Base-by-base conservation (phyloP, 2,329 filamentous ascomycete genomes). In the Fusarium lyarnte region DNA sequence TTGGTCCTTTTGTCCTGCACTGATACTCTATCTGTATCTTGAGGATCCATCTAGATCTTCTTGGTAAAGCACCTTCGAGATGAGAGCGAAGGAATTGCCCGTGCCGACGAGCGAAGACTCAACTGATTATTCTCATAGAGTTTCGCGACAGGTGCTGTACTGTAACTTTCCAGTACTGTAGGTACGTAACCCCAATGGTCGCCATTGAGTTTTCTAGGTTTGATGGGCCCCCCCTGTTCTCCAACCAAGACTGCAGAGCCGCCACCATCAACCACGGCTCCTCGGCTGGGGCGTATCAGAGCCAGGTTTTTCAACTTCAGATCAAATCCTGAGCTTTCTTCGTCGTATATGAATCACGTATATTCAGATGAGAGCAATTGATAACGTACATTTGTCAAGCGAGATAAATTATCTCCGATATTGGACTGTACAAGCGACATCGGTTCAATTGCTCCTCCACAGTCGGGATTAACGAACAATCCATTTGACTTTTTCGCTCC, bases 231-330 rank as follows among this genome's bases (percentile, higher is more conserved):
- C 31, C 31, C 58, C 23, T 47, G 58, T 52, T 70, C 60, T 49
- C 49, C 66, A 66, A 67, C 46, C 33, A 45, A 67, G 23, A 35
- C 19, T 45, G 43, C 46, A 70, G 65, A 72, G 64, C 69, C 53
- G 64, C 69, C 69, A 52, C 63, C 54, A 58, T 21, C 42, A 51
- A 36, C 17, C 60, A 61, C 49, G 67, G 54, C 51, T 43, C 29
- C 35, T 73, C 70, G 70, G 70, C 38, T 63, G 66, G 72, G 70
- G 66, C 70, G 70, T 49, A 58, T 49, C 33, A 63, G 23, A 51
- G 31, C 41, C 53, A 47, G 41, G 36, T 42, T 62, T 43, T 53
- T 47, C 41, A 38, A 42, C 35, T 8, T 11, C 41, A 62, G 31
- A 41, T 31, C n/a, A 42, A 43, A 35, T 19, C 16, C 25, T 19